Evolutionary conservation across 805 yeast species (phyloP).

Genomic region (Zygosaccharomyces bailii): DNA sequence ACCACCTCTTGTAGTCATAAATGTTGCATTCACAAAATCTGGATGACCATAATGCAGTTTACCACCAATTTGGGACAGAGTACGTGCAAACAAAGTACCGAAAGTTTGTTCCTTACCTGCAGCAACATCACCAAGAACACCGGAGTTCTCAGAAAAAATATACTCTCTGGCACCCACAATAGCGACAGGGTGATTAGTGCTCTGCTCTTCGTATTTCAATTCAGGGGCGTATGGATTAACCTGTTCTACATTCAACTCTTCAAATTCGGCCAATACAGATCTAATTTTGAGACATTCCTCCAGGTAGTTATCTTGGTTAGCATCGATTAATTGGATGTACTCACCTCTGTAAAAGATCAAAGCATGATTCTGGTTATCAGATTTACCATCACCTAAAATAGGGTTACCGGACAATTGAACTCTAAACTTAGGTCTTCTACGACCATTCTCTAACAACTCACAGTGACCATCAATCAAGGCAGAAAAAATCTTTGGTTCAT

Average conservation of each 20-base stretch:
- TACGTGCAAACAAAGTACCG: conserved; percentile 81
- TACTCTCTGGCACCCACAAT: conserved; percentile 86
- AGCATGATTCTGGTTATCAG: conserved; percentile 83
- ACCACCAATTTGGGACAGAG: conserved; percentile 81
- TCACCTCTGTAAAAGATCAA: conserved; percentile 80
- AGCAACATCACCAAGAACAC: conserved; percentile 83
- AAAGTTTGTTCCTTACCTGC: conserved; percentile 90
- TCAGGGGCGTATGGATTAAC: conserved; percentile 79
- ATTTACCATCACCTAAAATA: conserved; percentile 83
- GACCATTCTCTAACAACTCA: conserved; percentile 66
- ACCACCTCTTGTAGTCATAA: conserved; percentile 85
- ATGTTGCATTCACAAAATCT: conserved; percentile 71
- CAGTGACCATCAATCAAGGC: conserved; percentile 80
- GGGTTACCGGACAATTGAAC: conserved; percentile 81
- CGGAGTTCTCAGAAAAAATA: conserved; percentile 81
- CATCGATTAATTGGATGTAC: conserved; percentile 79
- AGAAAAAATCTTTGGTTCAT: conserved; percentile 68
- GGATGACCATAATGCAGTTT: conserved; percentile 88
- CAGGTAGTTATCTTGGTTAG: conserved; percentile 80
- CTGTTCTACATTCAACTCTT: conserved; percentile 70
- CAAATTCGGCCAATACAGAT: conserved; percentile 78
- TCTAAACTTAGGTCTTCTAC: conserved; percentile 73
- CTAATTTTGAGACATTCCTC: conserved; percentile 84
- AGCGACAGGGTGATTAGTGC: conserved; percentile 64
- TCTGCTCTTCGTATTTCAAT: conserved; percentile 54